Percentiles rank a stretch among this genome's conserved stretches.
These are phyloP conservation scores for Haplosporangium sp. DNA, from an alignment of 371 early-diverging fungal species.

Conservation along the genomic window DNA sequence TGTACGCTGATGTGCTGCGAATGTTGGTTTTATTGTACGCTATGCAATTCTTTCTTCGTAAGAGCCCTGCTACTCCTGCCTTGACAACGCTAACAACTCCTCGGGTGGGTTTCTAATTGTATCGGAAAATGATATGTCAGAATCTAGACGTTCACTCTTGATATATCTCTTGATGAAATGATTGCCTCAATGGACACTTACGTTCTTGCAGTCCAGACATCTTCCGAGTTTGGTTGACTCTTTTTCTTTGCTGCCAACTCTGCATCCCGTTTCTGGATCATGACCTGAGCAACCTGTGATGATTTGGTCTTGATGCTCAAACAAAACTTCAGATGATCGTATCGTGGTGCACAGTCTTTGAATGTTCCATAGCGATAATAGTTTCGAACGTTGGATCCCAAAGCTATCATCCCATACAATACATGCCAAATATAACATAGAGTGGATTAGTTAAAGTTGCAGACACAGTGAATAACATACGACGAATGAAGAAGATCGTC, in stretches of 20 bases:
- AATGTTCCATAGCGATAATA: slow-evolving; percentile 49
- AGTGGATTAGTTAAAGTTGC: background rate
- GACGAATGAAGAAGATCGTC: background rate
- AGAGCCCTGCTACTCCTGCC: background rate
- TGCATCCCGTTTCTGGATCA: slow-evolving; percentile 51
- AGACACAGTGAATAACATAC: background rate
- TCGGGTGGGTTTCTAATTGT: slow-evolving; percentile 34
- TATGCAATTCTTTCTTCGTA: background rate
- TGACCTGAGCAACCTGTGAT: slow-evolving; percentile 40
- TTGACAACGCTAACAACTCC: slow-evolving; percentile 26
- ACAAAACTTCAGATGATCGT: slow-evolving; percentile 52
- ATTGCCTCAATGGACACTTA: slow-evolving; percentile 10
- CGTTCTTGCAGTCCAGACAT: slow-evolving; percentile 44
- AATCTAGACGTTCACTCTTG: background rate
- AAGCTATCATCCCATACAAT: slow-evolving; percentile 10
- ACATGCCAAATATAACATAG: background rate
- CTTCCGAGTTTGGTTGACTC: slow-evolving; percentile 37
- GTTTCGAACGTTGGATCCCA: slow-evolving; percentile 50
- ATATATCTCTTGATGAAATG: background rate
- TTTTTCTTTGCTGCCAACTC: slow-evolving; percentile 38
- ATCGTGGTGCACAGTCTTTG: slow-evolving; percentile 28
- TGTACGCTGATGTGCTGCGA: background rate
- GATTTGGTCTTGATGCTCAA: slow-evolving; percentile 42
- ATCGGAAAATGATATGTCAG: background rate
- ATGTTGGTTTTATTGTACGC: background rate